Conservation (phyloP, 768 basidiomycete species). For the Trametes elegans region DNA sequence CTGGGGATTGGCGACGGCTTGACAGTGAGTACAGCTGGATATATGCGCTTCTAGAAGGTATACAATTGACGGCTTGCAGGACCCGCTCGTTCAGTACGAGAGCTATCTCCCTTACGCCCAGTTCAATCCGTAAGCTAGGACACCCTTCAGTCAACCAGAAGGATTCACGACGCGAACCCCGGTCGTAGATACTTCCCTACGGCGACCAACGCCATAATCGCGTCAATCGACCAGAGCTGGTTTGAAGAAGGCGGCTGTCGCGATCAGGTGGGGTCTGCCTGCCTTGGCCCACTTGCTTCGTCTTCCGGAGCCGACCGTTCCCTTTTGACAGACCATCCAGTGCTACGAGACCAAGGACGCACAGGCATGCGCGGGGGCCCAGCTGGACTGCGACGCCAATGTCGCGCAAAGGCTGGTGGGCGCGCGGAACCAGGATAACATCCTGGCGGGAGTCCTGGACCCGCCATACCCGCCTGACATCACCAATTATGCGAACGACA, state of each 20-base stretch:
- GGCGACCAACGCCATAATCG: constrained; percentile 41
- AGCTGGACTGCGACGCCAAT: constrained; percentile 53
- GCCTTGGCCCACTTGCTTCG: neutral
- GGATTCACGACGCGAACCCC: neutral
- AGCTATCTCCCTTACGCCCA: constrained; percentile 54
- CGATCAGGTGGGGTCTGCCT: constrained; percentile 41
- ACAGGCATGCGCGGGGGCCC: constrained; percentile 52
- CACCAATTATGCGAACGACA: constrained; percentile 27
- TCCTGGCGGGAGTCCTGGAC: constrained; percentile 35
- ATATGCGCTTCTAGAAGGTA: neutral
- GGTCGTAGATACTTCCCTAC: constrained; percentile 46
- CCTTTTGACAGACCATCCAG: constrained; percentile 40
- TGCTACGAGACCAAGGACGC: constrained; percentile 49
- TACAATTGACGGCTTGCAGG: constrained; percentile 21
- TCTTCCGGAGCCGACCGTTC: neutral
- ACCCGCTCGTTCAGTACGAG: constrained; percentile 49
- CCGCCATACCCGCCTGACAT: constrained; percentile 46
- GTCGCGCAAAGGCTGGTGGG: constrained; percentile 53
- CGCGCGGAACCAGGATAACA: constrained; percentile 46
- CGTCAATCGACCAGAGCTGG: constrained; percentile 43
- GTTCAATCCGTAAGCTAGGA: constrained; percentile 44
- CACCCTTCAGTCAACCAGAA: neutral
- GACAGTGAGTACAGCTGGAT: constrained; percentile 39
- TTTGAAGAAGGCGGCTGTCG: constrained; percentile 45
- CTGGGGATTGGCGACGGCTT: constrained; percentile 66